A percentile compares a stretch with the other conserved stretches of the same genome.
phyloP scores from a whole-genome alignment of 371 early-diverging fungal species.

The Nematocida homosporus region DNA sequence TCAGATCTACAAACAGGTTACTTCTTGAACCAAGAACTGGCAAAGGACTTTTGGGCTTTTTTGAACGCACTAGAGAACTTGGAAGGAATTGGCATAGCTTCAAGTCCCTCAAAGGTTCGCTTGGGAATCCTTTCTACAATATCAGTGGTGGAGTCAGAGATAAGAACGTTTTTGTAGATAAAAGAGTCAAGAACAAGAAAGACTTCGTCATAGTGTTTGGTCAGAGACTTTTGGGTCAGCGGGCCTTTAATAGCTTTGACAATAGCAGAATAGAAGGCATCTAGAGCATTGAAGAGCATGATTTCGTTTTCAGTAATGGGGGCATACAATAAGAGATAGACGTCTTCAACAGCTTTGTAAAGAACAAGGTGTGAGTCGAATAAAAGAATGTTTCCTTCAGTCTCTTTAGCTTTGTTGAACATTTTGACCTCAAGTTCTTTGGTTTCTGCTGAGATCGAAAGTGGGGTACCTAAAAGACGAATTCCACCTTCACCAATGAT shows the following conservation, averaged over 20 bases:
- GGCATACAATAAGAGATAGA: conserved; percentile 58
- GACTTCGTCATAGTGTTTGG: conserved; percentile 66
- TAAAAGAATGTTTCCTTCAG: conserved; percentile 25
- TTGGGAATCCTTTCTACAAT: conserved; percentile 53
- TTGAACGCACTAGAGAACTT: conserved; percentile 65
- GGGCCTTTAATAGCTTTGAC: conserved; percentile 55
- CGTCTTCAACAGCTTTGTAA: conserved; percentile 57
- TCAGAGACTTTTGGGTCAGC: conserved; percentile 50
- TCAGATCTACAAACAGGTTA: too few relatives aligned
- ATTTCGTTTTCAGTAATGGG: conserved; percentile 62
- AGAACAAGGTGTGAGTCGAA: conserved; percentile 59
- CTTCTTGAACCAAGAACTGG: conserved; percentile 51
- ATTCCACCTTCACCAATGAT: conserved; percentile 44
- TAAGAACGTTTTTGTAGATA: conserved; percentile 64
- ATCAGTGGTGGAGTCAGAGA: conserved; percentile 57
- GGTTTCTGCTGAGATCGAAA: not conserved
- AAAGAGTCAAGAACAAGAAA: conserved; percentile 60
- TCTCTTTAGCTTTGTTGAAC: conserved; percentile 51
- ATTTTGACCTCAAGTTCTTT: conserved; percentile 21
- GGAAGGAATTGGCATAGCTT: conserved; percentile 61
- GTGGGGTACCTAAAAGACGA: conserved; percentile 38
- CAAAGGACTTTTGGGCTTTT: conserved; percentile 61
- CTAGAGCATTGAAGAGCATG: conserved; percentile 60
- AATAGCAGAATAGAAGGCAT: conserved; percentile 57
- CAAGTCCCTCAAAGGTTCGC: conserved; percentile 65